Conservation (phyloP, 2,329 filamentous ascomycete genomes). For the Phaeosphaeria sp. region DNA sequence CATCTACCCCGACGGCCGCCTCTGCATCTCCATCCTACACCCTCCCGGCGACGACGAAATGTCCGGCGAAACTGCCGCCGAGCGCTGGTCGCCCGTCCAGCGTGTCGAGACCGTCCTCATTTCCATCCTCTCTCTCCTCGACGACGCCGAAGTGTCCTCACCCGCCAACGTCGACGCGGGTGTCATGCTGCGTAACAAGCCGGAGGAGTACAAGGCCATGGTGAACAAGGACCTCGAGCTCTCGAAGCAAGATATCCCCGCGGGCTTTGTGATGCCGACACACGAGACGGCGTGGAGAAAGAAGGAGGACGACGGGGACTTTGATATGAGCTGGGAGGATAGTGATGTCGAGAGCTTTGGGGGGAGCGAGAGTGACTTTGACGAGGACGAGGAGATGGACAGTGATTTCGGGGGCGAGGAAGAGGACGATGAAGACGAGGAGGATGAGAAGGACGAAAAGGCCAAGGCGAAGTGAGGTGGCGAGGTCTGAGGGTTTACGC, state of each 20-base stretch:
- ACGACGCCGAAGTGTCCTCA: constrained; percentile 91
- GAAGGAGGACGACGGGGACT: constrained; percentile 68
- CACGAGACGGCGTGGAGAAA: constrained; percentile 67
- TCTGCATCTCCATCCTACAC: constrained; percentile 98
- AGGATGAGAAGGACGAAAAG: constrained; percentile 13
- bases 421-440: constrained; percentile 39
- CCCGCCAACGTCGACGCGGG: constrained; percentile 95
- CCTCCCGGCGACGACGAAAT: constrained; percentile 89
- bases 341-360: constrained; percentile 73
- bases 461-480: not conserved
- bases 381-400: constrained; percentile 66
- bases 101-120: constrained; percentile 94
- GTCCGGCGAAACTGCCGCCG: constrained; percentile 86
- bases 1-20: constrained; percentile 85
- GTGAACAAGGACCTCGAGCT: constrained; percentile 74
- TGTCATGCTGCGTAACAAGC: constrained; percentile 80
- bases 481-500: no score
- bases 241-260: constrained; percentile 81
- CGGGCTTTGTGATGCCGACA: constrained; percentile 82
- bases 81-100: constrained; percentile 94
- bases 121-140: constrained; percentile 87
- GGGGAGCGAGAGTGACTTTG: constrained; percentile 61
- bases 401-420: constrained; percentile 64
- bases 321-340: constrained; percentile 54
- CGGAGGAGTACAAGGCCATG: constrained; percentile 70